Conservation (phyloP, 2,329 filamentous ascomycete species). For the Diaporthe aspalathi region DNA sequence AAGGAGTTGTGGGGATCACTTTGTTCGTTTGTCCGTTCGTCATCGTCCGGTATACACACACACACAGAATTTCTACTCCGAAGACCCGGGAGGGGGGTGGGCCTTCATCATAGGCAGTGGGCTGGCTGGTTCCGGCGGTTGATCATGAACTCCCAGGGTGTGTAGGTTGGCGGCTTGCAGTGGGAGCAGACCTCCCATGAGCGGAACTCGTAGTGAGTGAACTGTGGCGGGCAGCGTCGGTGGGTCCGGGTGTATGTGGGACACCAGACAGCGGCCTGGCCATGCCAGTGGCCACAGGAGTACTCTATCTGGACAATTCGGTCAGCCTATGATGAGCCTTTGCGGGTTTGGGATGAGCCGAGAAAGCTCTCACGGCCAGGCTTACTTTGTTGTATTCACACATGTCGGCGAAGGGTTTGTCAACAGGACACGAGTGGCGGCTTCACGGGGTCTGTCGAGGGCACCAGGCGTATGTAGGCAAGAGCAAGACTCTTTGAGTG, state of each 20-base stretch:
- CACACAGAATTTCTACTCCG: background rate
- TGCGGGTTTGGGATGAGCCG: too few species aligned
- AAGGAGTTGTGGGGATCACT: background rate
- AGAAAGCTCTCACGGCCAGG: background rate
- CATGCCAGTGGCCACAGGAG: constrained; percentile 64
- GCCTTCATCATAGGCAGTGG: constrained; percentile 39
- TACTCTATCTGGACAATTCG: constrained; percentile 56
- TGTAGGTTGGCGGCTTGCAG: constrained; percentile 51
- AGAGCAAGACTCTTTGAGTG: constrained; percentile 25
- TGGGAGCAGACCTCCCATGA: constrained; percentile 58
- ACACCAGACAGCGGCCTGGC: constrained; percentile 58
- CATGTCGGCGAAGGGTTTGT: constrained; percentile 11
- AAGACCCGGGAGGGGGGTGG: background rate
- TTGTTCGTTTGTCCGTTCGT: background rate
- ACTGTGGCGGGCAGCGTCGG: constrained; percentile 55
- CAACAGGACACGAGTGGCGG: background rate
- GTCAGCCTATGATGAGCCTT: background rate
- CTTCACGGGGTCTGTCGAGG: background rate
- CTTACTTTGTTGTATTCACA: constrained; percentile 40
- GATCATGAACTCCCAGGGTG: constrained; percentile 52
- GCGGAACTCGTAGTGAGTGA: constrained; percentile 60
- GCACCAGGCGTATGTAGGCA: background rate
- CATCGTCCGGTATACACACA: background rate
- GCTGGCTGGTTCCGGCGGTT: constrained; percentile 48
- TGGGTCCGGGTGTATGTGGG: constrained; percentile 58